These are phyloP conservation scores for Salix caprea DNA, from an alignment of 345 rosid genomes.

Conservation along the genomic window DNA sequence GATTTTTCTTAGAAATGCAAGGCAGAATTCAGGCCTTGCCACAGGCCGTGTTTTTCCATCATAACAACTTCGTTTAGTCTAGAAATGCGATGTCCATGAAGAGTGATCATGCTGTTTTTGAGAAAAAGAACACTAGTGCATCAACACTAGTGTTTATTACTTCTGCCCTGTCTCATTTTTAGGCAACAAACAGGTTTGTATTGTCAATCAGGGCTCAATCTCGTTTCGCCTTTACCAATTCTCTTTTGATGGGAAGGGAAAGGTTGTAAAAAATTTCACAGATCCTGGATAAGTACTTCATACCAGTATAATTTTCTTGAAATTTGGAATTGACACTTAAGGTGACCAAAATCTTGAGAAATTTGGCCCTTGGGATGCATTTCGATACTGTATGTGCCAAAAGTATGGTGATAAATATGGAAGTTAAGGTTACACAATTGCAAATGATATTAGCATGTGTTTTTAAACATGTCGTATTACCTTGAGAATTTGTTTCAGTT, in stretches of 20 bases:
- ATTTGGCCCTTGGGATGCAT: not conserved
- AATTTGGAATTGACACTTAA: not conserved
- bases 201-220: not conserved
- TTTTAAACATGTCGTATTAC: not conserved
- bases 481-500: not conserved
- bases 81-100: not conserved
- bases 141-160: not conserved
- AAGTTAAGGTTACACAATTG: not conserved
- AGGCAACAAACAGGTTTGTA: not conserved
- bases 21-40: not conserved
- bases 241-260: not conserved
- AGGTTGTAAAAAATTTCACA: not conserved
- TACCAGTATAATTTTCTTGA: not conserved
- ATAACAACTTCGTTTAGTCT: not conserved
- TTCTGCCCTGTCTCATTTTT: not conserved
- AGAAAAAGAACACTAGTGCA: not conserved
- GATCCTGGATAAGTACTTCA: no score
- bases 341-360: not conserved
- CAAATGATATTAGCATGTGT: not conserved
- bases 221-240: not conserved
- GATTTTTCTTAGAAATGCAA: not conserved
- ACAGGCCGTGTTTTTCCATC: not conserved
- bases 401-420: not conserved
- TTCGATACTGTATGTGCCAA: not conserved
- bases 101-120: not conserved